Base-by-base conservation (phyloP, 2,329 filamentous ascomycete species). In the Thermothelomyces thermophilus region DNA sequence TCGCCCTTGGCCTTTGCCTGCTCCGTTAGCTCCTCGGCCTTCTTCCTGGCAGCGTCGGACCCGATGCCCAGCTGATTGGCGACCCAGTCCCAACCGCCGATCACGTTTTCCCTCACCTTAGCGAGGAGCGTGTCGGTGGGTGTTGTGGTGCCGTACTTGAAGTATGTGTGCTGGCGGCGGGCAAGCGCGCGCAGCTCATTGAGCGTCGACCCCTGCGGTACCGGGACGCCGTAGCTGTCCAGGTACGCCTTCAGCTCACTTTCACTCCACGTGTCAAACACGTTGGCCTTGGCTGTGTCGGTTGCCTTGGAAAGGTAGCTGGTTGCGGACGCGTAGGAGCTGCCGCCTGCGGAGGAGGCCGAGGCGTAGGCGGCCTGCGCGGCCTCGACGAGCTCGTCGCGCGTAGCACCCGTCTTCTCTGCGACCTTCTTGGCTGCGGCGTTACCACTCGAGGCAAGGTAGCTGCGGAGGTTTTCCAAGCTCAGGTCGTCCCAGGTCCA, bases 401-500 rank as follows among this genome's bases (percentile, higher is more conserved):
- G 84, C 13, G 79, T 83, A 16, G 77, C 79, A 55, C 76, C 78
- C 37, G 80, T 75, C 66, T 83, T 82, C 57, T 83, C 73, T 16
- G 79, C 75, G 13, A 73, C 74, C 64, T 84, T 73, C 68, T 80
- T 74, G 16, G 78, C 79, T 2, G 75, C 70, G 6, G 70, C 70
- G 55, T 82, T 69, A 22, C 79, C 79, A 36, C 73, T 73, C 39
- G 69, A 70, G 4, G 62, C 60, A 9, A 84, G 70, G 52, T 81
- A 82, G 1, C 70, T 64, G 73, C 82, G 83, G 41, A 91, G 67
- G 61, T 87, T 86, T 2, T 88, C 83, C 46, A 76, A 74, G 34
- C 80, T 86, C 68, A 85, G 82, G 54, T 88, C 87, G 58, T 90
- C 86, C 64, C 89, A 90, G 14, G 83, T 88, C 86, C 87, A 90